phyloP scores from a whole-genome alignment of 371 early-diverging fungal genomes.

The Actinomucor elegans region DNA sequence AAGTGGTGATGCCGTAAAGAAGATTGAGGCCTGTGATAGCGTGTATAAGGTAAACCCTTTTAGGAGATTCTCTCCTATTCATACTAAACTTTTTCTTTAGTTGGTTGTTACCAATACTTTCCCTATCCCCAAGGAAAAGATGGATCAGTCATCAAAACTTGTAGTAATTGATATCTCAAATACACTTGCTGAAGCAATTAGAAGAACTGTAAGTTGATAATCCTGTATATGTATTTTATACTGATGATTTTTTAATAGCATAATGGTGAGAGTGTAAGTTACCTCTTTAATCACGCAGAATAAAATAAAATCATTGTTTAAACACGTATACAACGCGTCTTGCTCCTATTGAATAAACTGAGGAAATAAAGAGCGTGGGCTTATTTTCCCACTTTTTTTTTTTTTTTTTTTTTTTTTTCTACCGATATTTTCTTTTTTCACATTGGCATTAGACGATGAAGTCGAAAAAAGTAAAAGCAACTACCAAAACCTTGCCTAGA shows the following conservation, averaged over 20 bases:
- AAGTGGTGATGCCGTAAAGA: slow-evolving; percentile 79
- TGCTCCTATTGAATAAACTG: too few species aligned
- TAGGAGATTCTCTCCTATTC: background rate
- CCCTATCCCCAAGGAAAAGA: slow-evolving; percentile 82
- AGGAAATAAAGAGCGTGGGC: background rate
- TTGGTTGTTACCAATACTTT: slow-evolving; percentile 93
- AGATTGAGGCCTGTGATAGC: slow-evolving; percentile 83
- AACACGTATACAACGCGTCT: background rate
- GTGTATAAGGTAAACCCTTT: slow-evolving; percentile 79
- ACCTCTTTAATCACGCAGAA: slow-evolving; percentile 71
- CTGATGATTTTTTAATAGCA: slow-evolving; percentile 48
- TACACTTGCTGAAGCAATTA: slow-evolving; percentile 95
- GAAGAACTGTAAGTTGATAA: slow-evolving; percentile 69
- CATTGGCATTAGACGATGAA: slow-evolving; percentile 16
- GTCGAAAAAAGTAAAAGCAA: slow-evolving; percentile 19
- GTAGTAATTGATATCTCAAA: slow-evolving; percentile 86
- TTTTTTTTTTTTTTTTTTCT: background rate
- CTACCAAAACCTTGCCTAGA: slow-evolving; percentile 2
- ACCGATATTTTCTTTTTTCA: slow-evolving; percentile 6
- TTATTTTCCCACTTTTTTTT: background rate
- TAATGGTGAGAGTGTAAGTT: slow-evolving; percentile 96
- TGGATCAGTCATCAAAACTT: slow-evolving; percentile 72
- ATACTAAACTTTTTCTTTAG: slow-evolving; percentile 27
- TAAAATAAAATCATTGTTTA: slow-evolving; percentile 11
- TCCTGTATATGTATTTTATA: background rate